Conservation (phyloP, 306 rosid genomes). For the Senna tora region DNA sequence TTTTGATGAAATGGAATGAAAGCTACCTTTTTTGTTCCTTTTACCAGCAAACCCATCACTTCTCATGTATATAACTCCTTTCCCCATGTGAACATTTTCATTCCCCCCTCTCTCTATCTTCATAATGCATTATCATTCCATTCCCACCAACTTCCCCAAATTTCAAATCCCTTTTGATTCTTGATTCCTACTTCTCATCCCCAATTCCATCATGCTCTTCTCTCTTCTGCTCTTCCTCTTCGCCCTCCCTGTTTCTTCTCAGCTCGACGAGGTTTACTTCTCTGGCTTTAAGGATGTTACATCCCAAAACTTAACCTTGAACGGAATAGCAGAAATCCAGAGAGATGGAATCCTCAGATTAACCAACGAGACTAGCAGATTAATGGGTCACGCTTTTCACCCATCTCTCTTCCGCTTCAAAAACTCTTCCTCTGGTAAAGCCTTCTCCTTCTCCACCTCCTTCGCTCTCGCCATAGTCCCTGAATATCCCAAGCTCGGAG, state of each 20-base stretch:
- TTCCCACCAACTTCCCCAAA: not conserved
- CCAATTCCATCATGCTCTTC: constrained; percentile 34
- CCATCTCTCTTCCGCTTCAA: constrained; percentile 53
- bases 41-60: not conserved
- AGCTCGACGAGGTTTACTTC: constrained; percentile 44
- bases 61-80: no score
- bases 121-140: not conserved
- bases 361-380: constrained; percentile 61
- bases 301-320: constrained; percentile 45
- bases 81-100: constrained; percentile 1
- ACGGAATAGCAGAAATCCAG: constrained; percentile 55
- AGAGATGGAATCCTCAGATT: constrained; percentile 54
- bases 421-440: constrained; percentile 54
- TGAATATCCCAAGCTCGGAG: constrained; percentile 69
- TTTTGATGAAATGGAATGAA: no score
- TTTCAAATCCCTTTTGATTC: not conserved
- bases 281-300: constrained; percentile 54
- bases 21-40: not conserved
- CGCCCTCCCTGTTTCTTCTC: constrained; percentile 43
- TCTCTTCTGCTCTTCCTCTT: constrained; percentile 36
- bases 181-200: not conserved
- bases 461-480: constrained; percentile 68
- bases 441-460: constrained; percentile 65
- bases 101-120: not conserved
- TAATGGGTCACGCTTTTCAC: constrained; percentile 61